A percentile compares a stretch with the other conserved stretches of the same genome.
These are phyloP conservation scores for Starmerella bombi DNA, from an alignment of 805 yeast genomes.

Conservation along the genomic window DNA sequence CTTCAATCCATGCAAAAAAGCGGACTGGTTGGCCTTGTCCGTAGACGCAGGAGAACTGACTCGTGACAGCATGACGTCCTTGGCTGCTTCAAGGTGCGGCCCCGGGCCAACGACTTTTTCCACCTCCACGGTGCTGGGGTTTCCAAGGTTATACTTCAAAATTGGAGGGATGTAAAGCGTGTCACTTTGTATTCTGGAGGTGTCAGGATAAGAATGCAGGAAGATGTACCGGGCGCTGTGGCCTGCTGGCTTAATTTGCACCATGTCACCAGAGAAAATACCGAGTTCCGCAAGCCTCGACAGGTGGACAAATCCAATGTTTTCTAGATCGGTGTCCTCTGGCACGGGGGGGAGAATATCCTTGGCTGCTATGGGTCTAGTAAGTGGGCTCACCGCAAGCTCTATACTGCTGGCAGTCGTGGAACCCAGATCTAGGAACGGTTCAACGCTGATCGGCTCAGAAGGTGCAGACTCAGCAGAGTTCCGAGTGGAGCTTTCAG, in stretches of 20 bases:
- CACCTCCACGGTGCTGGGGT: constrained; percentile 24
- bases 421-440: constrained; percentile 3
- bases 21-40: constrained; percentile 47
- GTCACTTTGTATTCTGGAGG: constrained; percentile 16
- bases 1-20: constrained; percentile 49
- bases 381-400: constrained; percentile 8
- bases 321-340: constrained; percentile 34
- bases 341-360: constrained; percentile 17
- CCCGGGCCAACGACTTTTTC: neutral
- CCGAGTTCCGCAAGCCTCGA: constrained; percentile 44
- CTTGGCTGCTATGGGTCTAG: constrained; percentile 6
- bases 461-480: neutral
- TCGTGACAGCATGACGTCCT: constrained; percentile 50
- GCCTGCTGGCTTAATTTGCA: constrained; percentile 20
- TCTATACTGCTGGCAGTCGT: neutral
- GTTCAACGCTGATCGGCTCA: constrained; percentile 8
- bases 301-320: constrained; percentile 36
- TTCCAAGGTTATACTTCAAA: constrained; percentile 37
- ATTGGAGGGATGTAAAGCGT: constrained; percentile 51
- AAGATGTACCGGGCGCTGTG: constrained; percentile 3
- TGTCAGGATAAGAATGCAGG: neutral
- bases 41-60: constrained; percentile 57
- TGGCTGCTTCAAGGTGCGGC: constrained; percentile 36
- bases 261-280: constrained; percentile 56
- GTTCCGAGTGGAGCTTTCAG: neutral